Conservation (phyloP, 495 filamentous ascomycete genomes). For the Glutinoglossum americanum region DNA sequence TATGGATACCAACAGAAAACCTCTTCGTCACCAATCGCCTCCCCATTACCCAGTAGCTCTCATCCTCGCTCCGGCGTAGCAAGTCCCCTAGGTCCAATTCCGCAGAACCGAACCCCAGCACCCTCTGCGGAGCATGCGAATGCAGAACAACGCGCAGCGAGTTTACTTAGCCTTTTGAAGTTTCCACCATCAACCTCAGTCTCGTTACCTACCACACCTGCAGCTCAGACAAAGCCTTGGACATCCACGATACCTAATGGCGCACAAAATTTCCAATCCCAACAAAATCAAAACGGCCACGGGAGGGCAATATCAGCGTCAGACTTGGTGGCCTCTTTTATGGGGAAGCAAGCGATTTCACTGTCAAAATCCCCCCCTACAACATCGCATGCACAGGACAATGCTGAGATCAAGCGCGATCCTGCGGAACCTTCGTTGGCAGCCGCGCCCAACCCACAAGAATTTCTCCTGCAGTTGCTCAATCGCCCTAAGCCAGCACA, state of each 20-base stretch:
- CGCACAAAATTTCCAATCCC: conserved; percentile 2
- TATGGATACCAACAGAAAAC: conserved; percentile 1
- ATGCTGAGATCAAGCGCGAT: conserved; percentile 10
- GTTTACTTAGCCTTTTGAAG: conserved; percentile 70
- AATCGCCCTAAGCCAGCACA: conserved; percentile 28
- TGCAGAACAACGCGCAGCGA: conserved; percentile 42
- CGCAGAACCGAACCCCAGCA: conserved; percentile 13
- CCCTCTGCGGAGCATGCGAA: conserved; percentile 19
- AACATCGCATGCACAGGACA: conserved; percentile 11
- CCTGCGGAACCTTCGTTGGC: conserved; percentile 6
- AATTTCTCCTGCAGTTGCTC: conserved; percentile 42
- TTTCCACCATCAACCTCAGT: conserved; percentile 37
- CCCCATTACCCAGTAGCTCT: neutral
- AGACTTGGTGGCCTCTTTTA: conserved; percentile 40
- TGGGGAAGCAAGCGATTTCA: conserved; percentile 15
- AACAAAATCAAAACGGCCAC: conserved; percentile 17
- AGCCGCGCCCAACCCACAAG: conserved; percentile 30
- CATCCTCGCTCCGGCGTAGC: conserved; percentile 23
- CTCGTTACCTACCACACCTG: conserved; percentile 10
- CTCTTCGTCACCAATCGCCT: conserved; percentile 5
- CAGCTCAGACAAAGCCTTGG: conserved; percentile 14
- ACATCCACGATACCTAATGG: neutral
- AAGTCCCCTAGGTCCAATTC: conserved; percentile 25
- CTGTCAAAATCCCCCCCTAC: conserved; percentile 13
- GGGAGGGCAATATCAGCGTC: conserved; percentile 36